Evolutionary conservation across 768 basidiomycete species (phyloP).

Genomic region (Plicaturopsis crispa): DNA sequence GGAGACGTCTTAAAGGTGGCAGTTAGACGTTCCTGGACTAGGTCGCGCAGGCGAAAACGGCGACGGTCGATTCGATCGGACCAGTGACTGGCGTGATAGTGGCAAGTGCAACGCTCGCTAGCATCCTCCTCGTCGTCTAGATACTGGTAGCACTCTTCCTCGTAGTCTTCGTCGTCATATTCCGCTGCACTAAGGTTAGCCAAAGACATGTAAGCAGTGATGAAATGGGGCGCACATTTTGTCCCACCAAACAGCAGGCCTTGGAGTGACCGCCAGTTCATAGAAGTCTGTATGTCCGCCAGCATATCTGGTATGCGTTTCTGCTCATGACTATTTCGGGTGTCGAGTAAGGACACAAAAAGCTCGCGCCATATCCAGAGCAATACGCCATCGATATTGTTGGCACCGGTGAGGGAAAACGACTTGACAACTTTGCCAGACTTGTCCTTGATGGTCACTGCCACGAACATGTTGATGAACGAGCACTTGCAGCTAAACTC

Average conservation of each 20-base stretch:
- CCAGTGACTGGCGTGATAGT: slow-evolving; percentile 47
- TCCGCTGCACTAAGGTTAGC: too few relatives aligned
- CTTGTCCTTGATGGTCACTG: slow-evolving; percentile 34
- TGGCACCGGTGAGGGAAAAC: slow-evolving; percentile 40
- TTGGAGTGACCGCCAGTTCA: slow-evolving; percentile 46
- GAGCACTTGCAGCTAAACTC: slow-evolving; percentile 46
- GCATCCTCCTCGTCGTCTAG: slow-evolving; percentile 21
- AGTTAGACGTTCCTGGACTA: slow-evolving; percentile 38
- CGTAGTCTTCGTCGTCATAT: slow-evolving; percentile 20
- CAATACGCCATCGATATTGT: slow-evolving; percentile 34
- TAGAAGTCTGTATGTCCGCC: slow-evolving; percentile 42
- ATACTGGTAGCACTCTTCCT: slow-evolving; percentile 20
- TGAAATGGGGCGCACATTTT: slow-evolving; percentile 24
- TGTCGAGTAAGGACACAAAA: slow-evolving; percentile 46
- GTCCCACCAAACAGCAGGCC: slow-evolving; percentile 48
- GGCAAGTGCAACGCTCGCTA: slow-evolving; percentile 21
- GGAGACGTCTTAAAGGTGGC: slow-evolving; percentile 45
- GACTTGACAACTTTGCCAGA: slow-evolving; percentile 38
- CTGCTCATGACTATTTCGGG: slow-evolving; percentile 19
- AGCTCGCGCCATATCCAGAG: slow-evolving; percentile 70
- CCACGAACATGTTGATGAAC: slow-evolving; percentile 36
- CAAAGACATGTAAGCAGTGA: too few relatives aligned
- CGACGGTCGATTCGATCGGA: slow-evolving; percentile 30
- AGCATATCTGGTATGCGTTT: slow-evolving; percentile 43
- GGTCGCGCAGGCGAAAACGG: slow-evolving; percentile 29